Conservation (phyloP, 2,329 filamentous ascomycete genomes). For the Talaromyces funiculosus region DNA sequence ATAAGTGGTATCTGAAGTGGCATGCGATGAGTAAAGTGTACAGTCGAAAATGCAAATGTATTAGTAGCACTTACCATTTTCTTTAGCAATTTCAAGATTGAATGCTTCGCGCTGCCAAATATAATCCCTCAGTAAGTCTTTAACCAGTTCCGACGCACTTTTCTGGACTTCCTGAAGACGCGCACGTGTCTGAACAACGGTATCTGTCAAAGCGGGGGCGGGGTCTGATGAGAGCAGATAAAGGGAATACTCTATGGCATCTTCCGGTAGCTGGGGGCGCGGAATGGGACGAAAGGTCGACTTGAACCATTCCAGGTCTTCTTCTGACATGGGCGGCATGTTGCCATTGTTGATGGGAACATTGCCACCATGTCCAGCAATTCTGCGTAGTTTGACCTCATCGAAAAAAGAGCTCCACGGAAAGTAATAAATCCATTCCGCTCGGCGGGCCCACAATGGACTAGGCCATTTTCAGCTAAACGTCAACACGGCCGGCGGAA, state of each 20-base stretch:
- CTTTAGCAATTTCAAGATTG: constrained; percentile 55
- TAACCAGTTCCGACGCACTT: constrained; percentile 58
- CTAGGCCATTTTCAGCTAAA: constrained; percentile 35
- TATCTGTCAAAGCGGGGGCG: constrained; percentile 49
- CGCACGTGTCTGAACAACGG: constrained; percentile 48
- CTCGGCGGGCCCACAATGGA: not conserved
- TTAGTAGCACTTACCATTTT: constrained; percentile 49
- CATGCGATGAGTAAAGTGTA: not conserved
- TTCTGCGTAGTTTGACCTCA: not conserved
- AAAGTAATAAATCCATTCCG: constrained; percentile 3
- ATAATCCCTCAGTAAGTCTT: constrained; percentile 68
- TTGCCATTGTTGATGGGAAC: constrained; percentile 3
- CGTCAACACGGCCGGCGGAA: constrained; percentile 32
- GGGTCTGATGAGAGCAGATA: constrained; percentile 61
- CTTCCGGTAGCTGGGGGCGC: constrained; percentile 64
- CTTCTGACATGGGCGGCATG: constrained; percentile 44
- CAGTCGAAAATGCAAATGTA: not conserved
- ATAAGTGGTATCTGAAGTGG: constrained; percentile 44
- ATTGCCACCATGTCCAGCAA: not conserved
- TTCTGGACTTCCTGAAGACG: constrained; percentile 68
- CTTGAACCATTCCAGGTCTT: constrained; percentile 61
- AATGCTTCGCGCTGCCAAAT: constrained; percentile 93
- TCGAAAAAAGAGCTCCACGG: constrained; percentile 10
- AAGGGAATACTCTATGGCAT: constrained; percentile 78
- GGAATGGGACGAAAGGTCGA: constrained; percentile 62